Conservation (phyloP, 768 basidiomycete species). For the Lactarius psammicola region DNA sequence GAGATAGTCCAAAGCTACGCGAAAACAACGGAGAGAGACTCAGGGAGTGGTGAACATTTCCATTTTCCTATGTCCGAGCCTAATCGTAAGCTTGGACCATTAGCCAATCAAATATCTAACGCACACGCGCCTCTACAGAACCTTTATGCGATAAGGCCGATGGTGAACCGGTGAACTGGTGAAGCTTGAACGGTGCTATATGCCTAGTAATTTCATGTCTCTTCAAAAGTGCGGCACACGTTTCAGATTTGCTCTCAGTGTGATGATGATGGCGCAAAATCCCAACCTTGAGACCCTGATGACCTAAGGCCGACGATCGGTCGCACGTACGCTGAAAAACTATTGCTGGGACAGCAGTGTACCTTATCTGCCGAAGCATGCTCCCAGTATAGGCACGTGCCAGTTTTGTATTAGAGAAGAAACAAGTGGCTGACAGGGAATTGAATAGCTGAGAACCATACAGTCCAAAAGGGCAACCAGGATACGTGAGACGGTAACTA, state of each 20-base stretch:
- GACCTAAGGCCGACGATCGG: not conserved
- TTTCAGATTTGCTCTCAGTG: not conserved
- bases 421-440: slow-evolving; percentile 13
- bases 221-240: not conserved
- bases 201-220: not conserved
- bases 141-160: not conserved
- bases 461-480: not conserved
- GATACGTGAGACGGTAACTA: not conserved
- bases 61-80: not conserved
- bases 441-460: slow-evolving; percentile 18
- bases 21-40: slow-evolving; percentile 1
- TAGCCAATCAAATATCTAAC: not conserved
- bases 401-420: slow-evolving; percentile 4
- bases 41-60: slow-evolving; percentile 3
- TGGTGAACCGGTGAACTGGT: not conserved
- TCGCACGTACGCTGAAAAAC: not conserved
- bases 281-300: not conserved
- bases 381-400: slow-evolving; percentile 3
- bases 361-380: slow-evolving; percentile 18
- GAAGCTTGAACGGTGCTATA: not conserved
- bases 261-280: not conserved
- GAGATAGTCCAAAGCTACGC: slow-evolving; percentile 3
- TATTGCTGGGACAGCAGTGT: not conserved
- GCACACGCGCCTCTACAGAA: not conserved
- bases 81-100: slow-evolving; percentile 1